Evolutionary conservation across 805 yeast species (phyloP).

Genomic region (Myxozyma vanderwaltii): DNA sequence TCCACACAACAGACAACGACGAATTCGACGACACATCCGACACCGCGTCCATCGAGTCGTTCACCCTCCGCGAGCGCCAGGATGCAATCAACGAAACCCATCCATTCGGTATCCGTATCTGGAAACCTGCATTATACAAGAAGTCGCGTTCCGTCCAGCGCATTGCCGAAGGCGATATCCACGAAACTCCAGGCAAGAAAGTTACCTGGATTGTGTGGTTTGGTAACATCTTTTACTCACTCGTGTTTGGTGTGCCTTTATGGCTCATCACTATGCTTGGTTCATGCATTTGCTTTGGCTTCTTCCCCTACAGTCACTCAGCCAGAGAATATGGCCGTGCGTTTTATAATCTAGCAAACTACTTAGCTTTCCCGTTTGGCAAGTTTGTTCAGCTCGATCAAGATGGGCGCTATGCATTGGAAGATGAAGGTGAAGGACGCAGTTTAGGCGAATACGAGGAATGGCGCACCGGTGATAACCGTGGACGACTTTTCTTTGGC

Average conservation of each 20-base stretch:
- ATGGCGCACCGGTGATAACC: slow-evolving; percentile 79
- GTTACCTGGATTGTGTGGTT: slow-evolving; percentile 64
- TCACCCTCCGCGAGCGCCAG: slow-evolving; percentile 87
- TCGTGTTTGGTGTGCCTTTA: slow-evolving; percentile 69
- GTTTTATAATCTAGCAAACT: slow-evolving; percentile 64
- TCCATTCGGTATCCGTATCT: slow-evolving; percentile 96
- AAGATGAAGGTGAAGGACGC: slow-evolving; percentile 88
- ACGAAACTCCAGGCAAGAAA: slow-evolving; percentile 60
- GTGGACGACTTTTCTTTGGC: slow-evolving; percentile 78
- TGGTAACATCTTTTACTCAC: slow-evolving; percentile 73
- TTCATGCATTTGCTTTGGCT: slow-evolving; percentile 19
- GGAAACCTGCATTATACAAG: slow-evolving; percentile 97
- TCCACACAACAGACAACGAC: slow-evolving; percentile 36
- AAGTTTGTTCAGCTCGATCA: slow-evolving; percentile 75
- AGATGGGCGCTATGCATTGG: slow-evolving; percentile 78
- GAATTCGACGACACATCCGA: slow-evolving; percentile 42
- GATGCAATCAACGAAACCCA: slow-evolving; percentile 95
- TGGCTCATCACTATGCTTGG: slow-evolving; percentile 52
- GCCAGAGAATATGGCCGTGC: slow-evolving; percentile 65
- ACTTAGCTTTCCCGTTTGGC: slow-evolving; percentile 84
- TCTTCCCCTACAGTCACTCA: slow-evolving; percentile 49
- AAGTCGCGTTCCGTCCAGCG: slow-evolving; percentile 88
- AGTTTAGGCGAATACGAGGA: slow-evolving; percentile 65
- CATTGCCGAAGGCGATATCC: slow-evolving; percentile 91
- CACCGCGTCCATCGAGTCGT: slow-evolving; percentile 67